phyloP scores from a whole-genome alignment of 306 rosid species.

The Hippophae tibetana region DNA sequence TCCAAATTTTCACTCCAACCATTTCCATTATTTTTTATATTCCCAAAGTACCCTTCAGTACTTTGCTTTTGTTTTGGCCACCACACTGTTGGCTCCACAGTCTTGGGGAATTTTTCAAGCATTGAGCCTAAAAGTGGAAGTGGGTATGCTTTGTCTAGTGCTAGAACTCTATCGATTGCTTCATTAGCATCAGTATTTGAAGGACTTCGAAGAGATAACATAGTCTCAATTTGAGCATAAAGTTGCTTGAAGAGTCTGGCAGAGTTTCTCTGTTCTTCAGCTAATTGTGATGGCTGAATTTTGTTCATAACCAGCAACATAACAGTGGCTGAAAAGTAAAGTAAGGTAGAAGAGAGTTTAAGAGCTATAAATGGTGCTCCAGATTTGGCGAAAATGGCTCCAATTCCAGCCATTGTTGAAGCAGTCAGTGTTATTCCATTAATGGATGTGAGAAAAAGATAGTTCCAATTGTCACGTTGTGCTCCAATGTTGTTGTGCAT shows the following conservation, averaged over 20 bases:
- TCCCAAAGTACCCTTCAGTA: slow-evolving; percentile 3
- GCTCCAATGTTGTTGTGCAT: slow-evolving; percentile 60
- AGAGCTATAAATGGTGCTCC: slow-evolving; percentile 35
- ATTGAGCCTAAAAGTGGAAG: slow-evolving; percentile 70
- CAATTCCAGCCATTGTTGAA: slow-evolving; percentile 52
- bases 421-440: slow-evolving; percentile 65
- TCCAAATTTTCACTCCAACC: slow-evolving; percentile 57
- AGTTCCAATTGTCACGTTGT: slow-evolving; percentile 82
- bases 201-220: slow-evolving; percentile 17
- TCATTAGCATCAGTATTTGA: slow-evolving; percentile 25
- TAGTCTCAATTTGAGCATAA: slow-evolving; percentile 35
- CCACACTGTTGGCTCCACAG: slow-evolving; percentile 61
- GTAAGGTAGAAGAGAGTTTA: slow-evolving; percentile 53
- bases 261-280: slow-evolving; percentile 62
- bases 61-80: slow-evolving; percentile 46
- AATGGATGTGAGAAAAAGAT: slow-evolving; percentile 42
- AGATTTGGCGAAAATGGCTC: slow-evolving; percentile 15
- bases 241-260: slow-evolving; percentile 69
- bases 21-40: slow-evolving; percentile 4
- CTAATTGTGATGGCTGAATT: slow-evolving; percentile 80
- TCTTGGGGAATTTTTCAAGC: slow-evolving; percentile 61
- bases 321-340: slow-evolving; percentile 53
- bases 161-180: slow-evolving; percentile 60
- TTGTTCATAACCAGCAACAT: slow-evolving; percentile 54
- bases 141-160: slow-evolving; percentile 72